These are phyloP conservation scores for Phaeotremella fagi DNA, from an alignment of 768 basidiomycete species.

Conservation along the genomic window DNA sequence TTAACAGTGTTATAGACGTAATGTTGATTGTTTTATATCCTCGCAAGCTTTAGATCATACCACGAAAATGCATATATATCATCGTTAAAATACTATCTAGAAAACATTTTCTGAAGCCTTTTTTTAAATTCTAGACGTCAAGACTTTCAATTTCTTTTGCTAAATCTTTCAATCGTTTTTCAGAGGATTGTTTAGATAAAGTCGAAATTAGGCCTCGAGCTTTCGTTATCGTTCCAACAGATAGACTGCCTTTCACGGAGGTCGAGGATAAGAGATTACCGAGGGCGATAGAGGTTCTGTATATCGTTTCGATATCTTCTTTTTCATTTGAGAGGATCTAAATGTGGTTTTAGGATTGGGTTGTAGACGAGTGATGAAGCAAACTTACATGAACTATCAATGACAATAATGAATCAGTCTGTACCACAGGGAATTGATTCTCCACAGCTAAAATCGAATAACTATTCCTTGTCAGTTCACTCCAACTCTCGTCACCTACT, in stretches of 20 bases:
- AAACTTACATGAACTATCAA: conserved; percentile 33
- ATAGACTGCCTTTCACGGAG: conserved; percentile 26
- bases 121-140: no score
- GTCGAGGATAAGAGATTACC: conserved; percentile 41
- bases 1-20: no score
- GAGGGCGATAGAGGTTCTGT: conserved; percentile 40
- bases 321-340: conserved; percentile 43
- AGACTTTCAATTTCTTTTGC: conserved; percentile 31
- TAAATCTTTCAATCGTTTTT: conserved; percentile 40
- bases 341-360: no score
- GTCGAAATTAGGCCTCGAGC: conserved; percentile 22
- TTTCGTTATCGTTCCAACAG: conserved; percentile 29
- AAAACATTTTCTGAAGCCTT: no score
- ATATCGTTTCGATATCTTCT: conserved; percentile 39
- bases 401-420: conserved; percentile 19
- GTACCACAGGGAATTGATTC: conserved; percentile 14
- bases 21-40: neutral
- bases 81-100: neutral
- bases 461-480: conserved; percentile 17
- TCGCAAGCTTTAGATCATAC: neutral
- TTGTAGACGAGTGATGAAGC: neutral
- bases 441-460: conserved; percentile 43
- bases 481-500: conserved; percentile 57
- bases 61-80: neutral
- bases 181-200: conserved; percentile 27